Evolutionary conservation across 2,329 filamentous ascomycete genomes (phyloP), one percentile per base, ranked within the genome.

Genomic region (Eurotiales sp.): DNA sequence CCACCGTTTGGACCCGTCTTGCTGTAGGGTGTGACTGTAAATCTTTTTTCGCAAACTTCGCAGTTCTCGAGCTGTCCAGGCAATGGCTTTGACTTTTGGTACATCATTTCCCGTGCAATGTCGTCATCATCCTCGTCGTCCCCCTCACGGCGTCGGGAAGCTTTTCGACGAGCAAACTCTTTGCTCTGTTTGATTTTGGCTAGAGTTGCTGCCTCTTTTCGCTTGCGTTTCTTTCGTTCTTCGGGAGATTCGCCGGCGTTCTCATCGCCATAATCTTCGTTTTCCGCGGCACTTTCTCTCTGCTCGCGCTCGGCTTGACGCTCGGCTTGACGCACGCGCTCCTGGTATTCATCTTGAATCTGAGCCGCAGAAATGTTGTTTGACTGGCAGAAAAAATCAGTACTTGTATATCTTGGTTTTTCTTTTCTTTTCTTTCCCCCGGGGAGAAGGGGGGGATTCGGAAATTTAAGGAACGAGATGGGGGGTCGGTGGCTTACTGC

Each of bases 11-110:
- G 87, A 0, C 88, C 90, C 23, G 85, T 81, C 58, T 90, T 86
- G 56, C 87, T 90, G 72, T 96, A 96, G 0, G 89, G 81, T 0
- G 92, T 96, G 40, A 97, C 91, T 0, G 90, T 96, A 64, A 97
- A 97, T 32, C 90, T 84, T 56, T 93, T 95, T 39, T 80, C 78
- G 67, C 92, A 97, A 3, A 85, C 73, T 56, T 88, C 90, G 65
- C 92, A 97, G 58, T 96, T 91, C 56, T 88, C 90, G 63, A 92
- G 82, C 68, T 97, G 92, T 2, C 89, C 90, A 1, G 90, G 88
- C n/a, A 85, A 66, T 1, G 85, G 84, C 22, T 65, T 66, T 19
- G 66, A 60, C 59, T 82, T 83, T 59, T 79, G 75, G 64, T 80
- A 76, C 69, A 81, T 76, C 60, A 82, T 78, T 47, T 78, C 73